Percentiles rank a stretch among this genome's conserved stretches.
Conservation (phyloP, 164 flowering plant genomes). For the Hamamelis virginiana region DNA sequence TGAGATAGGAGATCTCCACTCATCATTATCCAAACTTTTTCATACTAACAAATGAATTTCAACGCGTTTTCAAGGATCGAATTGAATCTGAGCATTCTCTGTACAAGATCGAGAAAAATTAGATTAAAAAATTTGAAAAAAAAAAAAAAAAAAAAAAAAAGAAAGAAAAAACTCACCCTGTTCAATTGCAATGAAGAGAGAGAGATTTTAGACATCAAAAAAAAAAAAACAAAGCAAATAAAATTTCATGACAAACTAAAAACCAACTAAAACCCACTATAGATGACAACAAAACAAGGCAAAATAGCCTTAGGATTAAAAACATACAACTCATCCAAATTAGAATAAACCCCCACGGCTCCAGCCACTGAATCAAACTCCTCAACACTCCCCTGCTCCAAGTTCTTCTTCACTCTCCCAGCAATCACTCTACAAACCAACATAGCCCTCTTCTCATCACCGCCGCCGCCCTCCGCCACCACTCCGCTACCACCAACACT, state of each 20-base stretch:
- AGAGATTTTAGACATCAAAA: too few relatives aligned
- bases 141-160: too few relatives aligned
- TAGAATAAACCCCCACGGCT: constrained; percentile 55
- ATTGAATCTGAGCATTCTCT: too few relatives aligned
- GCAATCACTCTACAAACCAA: constrained; percentile 94
- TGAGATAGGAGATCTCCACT: too few relatives aligned
- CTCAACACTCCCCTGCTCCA: constrained; percentile 46
- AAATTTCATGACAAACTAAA: background rate
- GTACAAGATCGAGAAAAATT: too few relatives aligned
- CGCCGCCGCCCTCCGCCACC: constrained; percentile 24
- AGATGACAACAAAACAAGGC: constrained; percentile 96
- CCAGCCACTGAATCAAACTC: constrained; percentile 82
- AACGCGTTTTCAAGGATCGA: too few relatives aligned
- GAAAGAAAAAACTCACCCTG: too few relatives aligned
- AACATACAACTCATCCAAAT: constrained; percentile 85
- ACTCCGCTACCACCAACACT: constrained; percentile 20
- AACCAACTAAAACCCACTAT: constrained; percentile 49
- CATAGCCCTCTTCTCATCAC: constrained; percentile 74
- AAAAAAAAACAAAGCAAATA: too few relatives aligned
- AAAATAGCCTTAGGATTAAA: constrained; percentile 77
- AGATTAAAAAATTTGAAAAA: too few relatives aligned
- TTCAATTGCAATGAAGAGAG: too few relatives aligned
- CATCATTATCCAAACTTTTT: too few relatives aligned
- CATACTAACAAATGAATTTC: too few relatives aligned
- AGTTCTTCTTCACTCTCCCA: constrained; percentile 72